Conservation (phyloP, 768 basidiomycete species). For the Collybiopsis luxurians region DNA sequence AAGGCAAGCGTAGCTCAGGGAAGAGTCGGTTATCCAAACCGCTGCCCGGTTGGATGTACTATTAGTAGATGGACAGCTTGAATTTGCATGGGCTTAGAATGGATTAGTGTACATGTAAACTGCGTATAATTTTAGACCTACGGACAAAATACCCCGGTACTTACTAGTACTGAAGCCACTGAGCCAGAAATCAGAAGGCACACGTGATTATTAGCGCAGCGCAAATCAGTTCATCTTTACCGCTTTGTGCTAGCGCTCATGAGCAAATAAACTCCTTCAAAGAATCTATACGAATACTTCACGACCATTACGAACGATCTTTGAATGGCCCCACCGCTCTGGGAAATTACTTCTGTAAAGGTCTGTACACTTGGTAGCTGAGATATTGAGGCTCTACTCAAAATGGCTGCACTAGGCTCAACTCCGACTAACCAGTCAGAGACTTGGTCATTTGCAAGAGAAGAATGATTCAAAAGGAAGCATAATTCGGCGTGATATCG, state of each 20-base stretch:
- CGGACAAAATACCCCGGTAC: no score
- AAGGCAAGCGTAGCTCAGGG: background rate
- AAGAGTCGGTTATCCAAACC: constrained; percentile 5
- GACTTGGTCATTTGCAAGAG: constrained; percentile 67
- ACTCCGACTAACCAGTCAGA: constrained; percentile 60
- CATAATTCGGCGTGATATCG: constrained; percentile 66
- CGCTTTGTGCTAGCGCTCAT: no score
- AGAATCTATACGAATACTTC: background rate
- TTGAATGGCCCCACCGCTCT: constrained; percentile 15
- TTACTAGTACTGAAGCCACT: no score
- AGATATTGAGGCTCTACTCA: background rate
- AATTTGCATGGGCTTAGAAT: no score
- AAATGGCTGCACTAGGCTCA: constrained; percentile 43
- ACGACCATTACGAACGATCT: constrained; percentile 4
- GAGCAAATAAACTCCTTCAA: no score
- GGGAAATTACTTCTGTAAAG: constrained; percentile 36
- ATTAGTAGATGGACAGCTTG: no score
- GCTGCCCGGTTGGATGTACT: constrained; percentile 2
- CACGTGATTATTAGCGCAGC: no score
- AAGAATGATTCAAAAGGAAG: constrained; percentile 63
- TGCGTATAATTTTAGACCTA: no score
- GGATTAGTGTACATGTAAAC: no score
- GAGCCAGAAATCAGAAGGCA: no score
- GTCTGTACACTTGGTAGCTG: constrained; percentile 17
- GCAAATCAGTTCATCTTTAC: no score